phyloP scores from a whole-genome alignment of 148 eudicot species.

The Limonium bicolor region DNA sequence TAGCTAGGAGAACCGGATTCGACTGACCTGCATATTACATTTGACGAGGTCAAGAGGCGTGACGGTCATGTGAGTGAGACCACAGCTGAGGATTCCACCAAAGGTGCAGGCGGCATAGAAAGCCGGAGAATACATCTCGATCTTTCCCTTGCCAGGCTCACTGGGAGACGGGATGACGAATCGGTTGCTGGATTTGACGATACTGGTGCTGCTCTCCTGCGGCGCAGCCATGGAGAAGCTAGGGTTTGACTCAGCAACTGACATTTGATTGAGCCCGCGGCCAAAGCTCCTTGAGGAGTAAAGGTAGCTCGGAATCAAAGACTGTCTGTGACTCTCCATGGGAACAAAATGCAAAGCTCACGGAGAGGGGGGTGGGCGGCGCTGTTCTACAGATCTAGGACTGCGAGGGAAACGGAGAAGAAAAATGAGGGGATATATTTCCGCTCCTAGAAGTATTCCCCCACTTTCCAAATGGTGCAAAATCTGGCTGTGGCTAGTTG shows the following conservation, averaged over 20 bases:
- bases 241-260: neutral
- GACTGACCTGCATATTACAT: constrained; percentile 33
- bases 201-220: neutral
- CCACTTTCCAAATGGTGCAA: too few relatives aligned
- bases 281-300: constrained; percentile 4
- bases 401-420: neutral
- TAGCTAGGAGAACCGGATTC: too few relatives aligned
- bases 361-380: neutral
- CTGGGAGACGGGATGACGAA: constrained; percentile 20
- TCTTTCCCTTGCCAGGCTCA: constrained; percentile 16
- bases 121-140: constrained; percentile 22
- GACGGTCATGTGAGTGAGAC: constrained; percentile 30
- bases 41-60: constrained; percentile 36
- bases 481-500: too few relatives aligned
- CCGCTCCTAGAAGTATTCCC: too few relatives aligned
- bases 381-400: too few relatives aligned
- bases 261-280: neutral
- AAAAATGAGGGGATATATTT: too few relatives aligned
- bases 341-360: neutral
- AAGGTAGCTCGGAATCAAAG: constrained; percentile 10
- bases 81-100: constrained; percentile 27
- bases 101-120: constrained; percentile 24
- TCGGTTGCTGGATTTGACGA: neutral
- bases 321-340: constrained; percentile 3
- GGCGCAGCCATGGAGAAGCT: neutral